phyloP scores from a whole-genome alignment of 768 basidiomycete species.

The Mycena venus region DNA sequence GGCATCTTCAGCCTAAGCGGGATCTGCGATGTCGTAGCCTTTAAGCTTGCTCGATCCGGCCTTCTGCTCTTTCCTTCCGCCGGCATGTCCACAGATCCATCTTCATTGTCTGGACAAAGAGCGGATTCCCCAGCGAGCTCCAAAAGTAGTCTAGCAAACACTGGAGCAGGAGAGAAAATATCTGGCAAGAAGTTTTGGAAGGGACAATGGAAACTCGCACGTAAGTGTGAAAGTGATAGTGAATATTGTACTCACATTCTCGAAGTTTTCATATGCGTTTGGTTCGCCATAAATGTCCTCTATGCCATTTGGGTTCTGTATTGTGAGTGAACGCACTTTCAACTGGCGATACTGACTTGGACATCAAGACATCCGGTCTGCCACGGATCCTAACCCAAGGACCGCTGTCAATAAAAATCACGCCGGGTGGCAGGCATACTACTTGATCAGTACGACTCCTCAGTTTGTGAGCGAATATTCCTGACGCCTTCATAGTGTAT shows the following conservation, averaged over 20 bases:
- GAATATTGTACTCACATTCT: neutral
- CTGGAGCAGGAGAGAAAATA: too few relatives aligned
- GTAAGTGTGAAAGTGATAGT: too few relatives aligned
- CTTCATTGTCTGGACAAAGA: neutral
- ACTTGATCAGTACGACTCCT: neutral
- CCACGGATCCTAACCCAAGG: conserved; percentile 3
- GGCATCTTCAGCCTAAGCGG: conserved; percentile 28
- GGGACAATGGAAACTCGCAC: too few relatives aligned
- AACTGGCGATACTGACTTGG: too few relatives aligned
- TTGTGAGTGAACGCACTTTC: too few relatives aligned
- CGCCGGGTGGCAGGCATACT: conserved; percentile 7
- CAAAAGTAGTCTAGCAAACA: too few relatives aligned
- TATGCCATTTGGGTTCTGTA: conserved; percentile 4
- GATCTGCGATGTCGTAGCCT: conserved; percentile 3
- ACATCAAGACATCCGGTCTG: neutral
- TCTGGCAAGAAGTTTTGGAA: too few relatives aligned
- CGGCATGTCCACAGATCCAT: neutral
- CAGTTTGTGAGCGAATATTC: neutral
- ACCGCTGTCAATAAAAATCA: neutral
- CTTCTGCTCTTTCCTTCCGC: conserved; percentile 2
- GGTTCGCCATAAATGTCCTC: neutral
- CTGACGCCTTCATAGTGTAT: conserved; percentile 4
- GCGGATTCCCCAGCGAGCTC: too few relatives aligned
- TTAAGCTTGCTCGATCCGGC: conserved; percentile 7
- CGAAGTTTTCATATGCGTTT: neutral